Evolutionary conservation across 208 protist genomes (phyloP).

Genomic region (Naegleria gruberi): DNA sequence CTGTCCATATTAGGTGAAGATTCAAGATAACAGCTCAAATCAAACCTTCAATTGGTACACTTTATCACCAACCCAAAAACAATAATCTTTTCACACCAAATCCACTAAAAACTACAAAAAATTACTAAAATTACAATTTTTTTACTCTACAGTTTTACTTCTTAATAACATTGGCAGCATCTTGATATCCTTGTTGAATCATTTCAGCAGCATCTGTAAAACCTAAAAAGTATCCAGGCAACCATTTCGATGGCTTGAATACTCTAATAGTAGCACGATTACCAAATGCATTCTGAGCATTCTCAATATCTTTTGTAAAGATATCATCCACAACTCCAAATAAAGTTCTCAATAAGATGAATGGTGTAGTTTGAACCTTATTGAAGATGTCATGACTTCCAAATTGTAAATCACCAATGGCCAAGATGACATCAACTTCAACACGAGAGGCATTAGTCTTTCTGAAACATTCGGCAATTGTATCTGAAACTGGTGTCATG

Average conservation of each 20-base stretch:
- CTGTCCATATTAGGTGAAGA: too few relatives aligned
- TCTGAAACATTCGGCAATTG: not conserved
- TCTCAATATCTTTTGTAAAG: constrained; percentile 16
- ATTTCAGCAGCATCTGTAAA: not conserved
- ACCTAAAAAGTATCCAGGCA: constrained; percentile 24
- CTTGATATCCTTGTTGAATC: constrained; percentile 15
- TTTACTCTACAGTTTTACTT: too few relatives aligned
- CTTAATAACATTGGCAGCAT: constrained; percentile 19
- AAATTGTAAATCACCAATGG: not conserved
- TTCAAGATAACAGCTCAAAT: too few relatives aligned
- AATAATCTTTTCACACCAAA: too few relatives aligned
- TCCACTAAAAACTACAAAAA: too few relatives aligned
- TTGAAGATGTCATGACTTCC: not conserved
- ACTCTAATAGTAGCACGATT: constrained; percentile 2
- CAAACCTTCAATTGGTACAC: too few relatives aligned
- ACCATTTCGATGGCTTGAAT: not conserved
- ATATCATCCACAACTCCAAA: not conserved
- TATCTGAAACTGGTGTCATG: constrained; percentile 16
- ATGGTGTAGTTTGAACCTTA: not conserved
- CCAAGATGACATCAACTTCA: constrained; percentile 15
- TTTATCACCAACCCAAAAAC: too few relatives aligned
- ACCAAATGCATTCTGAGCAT: not conserved
- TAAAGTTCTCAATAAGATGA: not conserved
- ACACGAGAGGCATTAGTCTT: not conserved
- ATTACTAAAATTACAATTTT: constrained; percentile 8